phyloP scores from a whole-genome alignment of 2,329 filamentous ascomycete species.

The Parastagonospora avenae region DNA sequence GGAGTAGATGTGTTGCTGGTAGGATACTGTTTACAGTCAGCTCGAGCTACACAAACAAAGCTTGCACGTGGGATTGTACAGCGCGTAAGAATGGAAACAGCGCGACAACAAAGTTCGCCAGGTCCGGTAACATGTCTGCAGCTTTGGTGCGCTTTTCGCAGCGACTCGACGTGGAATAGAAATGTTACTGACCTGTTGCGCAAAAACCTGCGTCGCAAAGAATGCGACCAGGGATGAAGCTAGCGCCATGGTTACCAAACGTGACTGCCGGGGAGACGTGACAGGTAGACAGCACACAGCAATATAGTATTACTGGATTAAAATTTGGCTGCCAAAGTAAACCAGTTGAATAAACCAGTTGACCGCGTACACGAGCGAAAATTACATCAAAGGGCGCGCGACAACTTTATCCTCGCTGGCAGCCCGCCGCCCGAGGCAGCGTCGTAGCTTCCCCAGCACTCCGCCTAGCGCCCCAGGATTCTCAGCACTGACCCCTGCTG shows the following conservation, averaged over 20 bases:
- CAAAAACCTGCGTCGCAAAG: no score
- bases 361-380: slow-evolving; percentile 15
- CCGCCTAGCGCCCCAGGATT: background rate
- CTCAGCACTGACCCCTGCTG: slow-evolving; percentile 18
- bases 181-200: slow-evolving; percentile 4
- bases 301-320: no score
- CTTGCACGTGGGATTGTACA: slow-evolving; percentile 20
- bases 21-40: slow-evolving; percentile 39
- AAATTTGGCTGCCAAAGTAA: no score
- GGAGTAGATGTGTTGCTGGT: slow-evolving; percentile 27
- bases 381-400: slow-evolving; percentile 15
- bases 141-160: slow-evolving; percentile 19
- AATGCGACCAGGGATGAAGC: slow-evolving; percentile 36
- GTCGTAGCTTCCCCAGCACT: background rate
- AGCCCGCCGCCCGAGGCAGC: background rate
- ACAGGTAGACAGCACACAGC: no score
- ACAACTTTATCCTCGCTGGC: slow-evolving; percentile 15
- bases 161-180: slow-evolving; percentile 12
- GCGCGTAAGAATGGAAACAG: slow-evolving; percentile 41
- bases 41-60: slow-evolving; percentile 23
- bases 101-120: slow-evolving; percentile 26
- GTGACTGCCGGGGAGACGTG: no score
- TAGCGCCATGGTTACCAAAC: background rate
- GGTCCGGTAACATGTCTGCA: slow-evolving; percentile 31
- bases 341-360: background rate